Base-by-base conservation (phyloP, 352 stramenopile species). In the Lagenidium giganteum region DNA sequence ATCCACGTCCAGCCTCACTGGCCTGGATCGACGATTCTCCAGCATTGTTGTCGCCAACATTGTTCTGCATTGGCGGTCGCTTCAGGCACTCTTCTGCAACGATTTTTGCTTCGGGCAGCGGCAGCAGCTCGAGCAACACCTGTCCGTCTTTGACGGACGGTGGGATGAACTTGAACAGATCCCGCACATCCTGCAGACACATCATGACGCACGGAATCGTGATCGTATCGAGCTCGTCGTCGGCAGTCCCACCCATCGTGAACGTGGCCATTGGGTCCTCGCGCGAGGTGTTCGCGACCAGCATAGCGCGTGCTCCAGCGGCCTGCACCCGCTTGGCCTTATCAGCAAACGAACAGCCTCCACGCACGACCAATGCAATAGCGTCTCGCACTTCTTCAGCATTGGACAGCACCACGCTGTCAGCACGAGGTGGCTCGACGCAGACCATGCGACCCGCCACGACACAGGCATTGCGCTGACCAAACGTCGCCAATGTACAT, bases 151-250 rank as follows among this genome's bases (percentile, higher is more conserved):
- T 65, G 12, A 74, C 61, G 0, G 70, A 67, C 36, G 70, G 70
- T 11, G 73, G 70, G 31, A 64, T 77, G 44, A 78, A 69, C 59
- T 83, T 72, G 41, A 86, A 83, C 5, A 86, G 39, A 37, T 80
- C 55, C 8, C 70, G 52, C 13, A 86, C 70, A 35, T 81, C 70
- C 3, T 54, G 51, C 22, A 86, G 49, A 62, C 70, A 79, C 70
- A 86, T 86, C 65, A 78, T 86, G 14, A 81, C 65, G 23, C 73
- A 86, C 8, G 73, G 70, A 13, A 86, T 78, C 28, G 48, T 51
- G 38, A 83, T 62, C 2, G 18, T 4, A 4, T 35, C 31, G 4
- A 49, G 38, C 9, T 67, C 50, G 1, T 56, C 47, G 4, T 58
- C 51, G 16, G 57, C 42, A 4, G 47, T 48, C 16, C 69, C 60